These are phyloP conservation scores for Bassia scoparia DNA, from an alignment of 148 eudicot genomes.

Conservation along the genomic window DNA sequence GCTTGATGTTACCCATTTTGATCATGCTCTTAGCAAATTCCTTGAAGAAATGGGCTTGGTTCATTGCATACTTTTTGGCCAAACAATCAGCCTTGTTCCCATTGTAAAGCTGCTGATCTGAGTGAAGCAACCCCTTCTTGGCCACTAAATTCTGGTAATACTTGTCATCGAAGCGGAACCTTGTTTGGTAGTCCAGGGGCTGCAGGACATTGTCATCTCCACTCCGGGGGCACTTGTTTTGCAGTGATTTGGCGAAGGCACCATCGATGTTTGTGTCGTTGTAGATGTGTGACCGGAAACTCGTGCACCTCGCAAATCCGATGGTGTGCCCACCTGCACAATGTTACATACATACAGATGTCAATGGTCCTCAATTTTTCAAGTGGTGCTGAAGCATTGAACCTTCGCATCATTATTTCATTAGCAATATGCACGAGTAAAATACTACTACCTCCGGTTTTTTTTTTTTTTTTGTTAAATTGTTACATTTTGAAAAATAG, in stretches of 20 bases:
- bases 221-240: conserved; percentile 42
- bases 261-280: conserved; percentile 59
- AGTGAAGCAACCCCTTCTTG: conserved; percentile 61
- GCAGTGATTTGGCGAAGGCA: conserved; percentile 37
- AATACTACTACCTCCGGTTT: too few species aligned
- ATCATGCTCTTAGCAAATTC: conserved; percentile 56
- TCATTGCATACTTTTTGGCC: conserved; percentile 35
- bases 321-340: conserved; percentile 60
- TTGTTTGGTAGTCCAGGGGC: conserved; percentile 44
- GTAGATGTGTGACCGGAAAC: conserved; percentile 51
- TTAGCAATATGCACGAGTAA: not conserved
- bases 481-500: too few species aligned
- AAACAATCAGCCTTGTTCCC: conserved; percentile 47
- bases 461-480: too few species aligned
- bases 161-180: conserved; percentile 39
- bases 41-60: conserved; percentile 33
- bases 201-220: conserved; percentile 50
- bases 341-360: too few species aligned
- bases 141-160: conserved; percentile 51
- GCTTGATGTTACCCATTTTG: conserved; percentile 62
- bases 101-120: conserved; percentile 72
- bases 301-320: conserved; percentile 63
- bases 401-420: not conserved
- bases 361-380: not conserved
- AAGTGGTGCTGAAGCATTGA: not conserved